Evolutionary conservation across 2,329 filamentous ascomycete genomes (phyloP), one percentile per base, ranked within the genome.

Genomic region (Nigrospora osmanthi): DNA sequence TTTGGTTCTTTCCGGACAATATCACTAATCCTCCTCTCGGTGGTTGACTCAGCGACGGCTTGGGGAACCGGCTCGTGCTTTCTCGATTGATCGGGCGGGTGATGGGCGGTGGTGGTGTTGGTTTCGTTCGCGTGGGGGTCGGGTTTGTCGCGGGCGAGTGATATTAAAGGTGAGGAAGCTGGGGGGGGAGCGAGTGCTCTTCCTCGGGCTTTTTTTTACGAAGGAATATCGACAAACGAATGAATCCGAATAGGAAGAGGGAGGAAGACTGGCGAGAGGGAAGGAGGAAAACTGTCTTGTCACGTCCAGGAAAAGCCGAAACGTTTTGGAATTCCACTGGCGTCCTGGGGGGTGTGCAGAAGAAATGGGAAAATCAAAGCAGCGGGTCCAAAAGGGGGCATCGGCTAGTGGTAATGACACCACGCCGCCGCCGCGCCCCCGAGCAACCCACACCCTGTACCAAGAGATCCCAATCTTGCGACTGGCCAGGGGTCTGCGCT

Each of bases 161-260:
- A 41, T 59, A 62, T 62, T 62, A 63, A 62, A 61, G 9, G 52
- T 44, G 50, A 60, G 58, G 60, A 63, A 62, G 57, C 51, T 55
- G 55, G 53, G 23, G 19, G n/a, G 23, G 51, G 52, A 61, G 56
- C 58, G 58, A 61, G 52, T 56, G 59, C 53, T 55, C 54, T 61
- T 61, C 60, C 60, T 60, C 52, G 32, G 36, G 23, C 23, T 28
- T 35, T n/a, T 35, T 60, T 52, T 37, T 57, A 55, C 46, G 35
- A 48, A 47, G 54, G 56, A 62, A 55, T 61, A 60, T 61, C 52
- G 58, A 61, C 58, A 63, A 63, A 63, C 60, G 60, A 63, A 62
- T 62, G 60, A 59, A 61, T 61, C 55, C 59, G 59, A 63, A 61
- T 46, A 50, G 54, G 55, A 58, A 58, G 56, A 56, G 53, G 48